Evolutionary conservation across 1,284 basidiomycete species (phyloP), one percentile per base, ranked within the genome.

Genomic region (Melampsora occidentalis): DNA sequence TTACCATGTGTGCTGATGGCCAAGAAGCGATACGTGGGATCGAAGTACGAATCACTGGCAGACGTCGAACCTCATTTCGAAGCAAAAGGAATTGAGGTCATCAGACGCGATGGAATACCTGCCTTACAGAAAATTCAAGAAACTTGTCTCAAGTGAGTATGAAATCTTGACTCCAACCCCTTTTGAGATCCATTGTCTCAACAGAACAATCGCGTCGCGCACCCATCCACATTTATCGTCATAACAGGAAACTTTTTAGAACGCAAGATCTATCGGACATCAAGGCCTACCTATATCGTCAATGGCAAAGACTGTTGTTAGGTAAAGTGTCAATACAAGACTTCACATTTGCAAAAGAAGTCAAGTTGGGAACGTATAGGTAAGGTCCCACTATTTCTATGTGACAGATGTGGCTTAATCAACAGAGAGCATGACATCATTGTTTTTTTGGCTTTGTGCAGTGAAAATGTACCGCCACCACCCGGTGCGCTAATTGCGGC

Each of bases 41-140:
- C 92, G 85, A 97, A 95, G 83, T 97, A 91, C 80, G 97, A 99
- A 83, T 87, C 85, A 71, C 87, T 90, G 0, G 90, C 93, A 78
- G 92, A 97, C 20, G 82, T 79, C 1, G 89, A 91, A 69, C 92
- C 94, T 0, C 86, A 85, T 0, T 97, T 99, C 80, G 96, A 99
- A 80, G 97, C 94, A 5, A 98, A 99, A 83, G 97, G 96, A 0
- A 97, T 99, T 77, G 97, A 99, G 84, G 97, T 94, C 0, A 91
- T 99, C 28, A 87, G 97, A 5, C 86, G 96, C 70, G 97, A 99
- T 81, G 93, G 93, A 6, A 89, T 94, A 59, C 87, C 89, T 1
- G 94, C 93, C 0, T 91, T 93, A 81, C 87, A 89, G 80, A 96
- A 95, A 84, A 93, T 97, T 87, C 89, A 90, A 7, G 94, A 97